These are phyloP conservation scores for Leptosphaerulina australis DNA, from an alignment of 2,329 filamentous ascomycete species.

Conservation along the genomic window DNA sequence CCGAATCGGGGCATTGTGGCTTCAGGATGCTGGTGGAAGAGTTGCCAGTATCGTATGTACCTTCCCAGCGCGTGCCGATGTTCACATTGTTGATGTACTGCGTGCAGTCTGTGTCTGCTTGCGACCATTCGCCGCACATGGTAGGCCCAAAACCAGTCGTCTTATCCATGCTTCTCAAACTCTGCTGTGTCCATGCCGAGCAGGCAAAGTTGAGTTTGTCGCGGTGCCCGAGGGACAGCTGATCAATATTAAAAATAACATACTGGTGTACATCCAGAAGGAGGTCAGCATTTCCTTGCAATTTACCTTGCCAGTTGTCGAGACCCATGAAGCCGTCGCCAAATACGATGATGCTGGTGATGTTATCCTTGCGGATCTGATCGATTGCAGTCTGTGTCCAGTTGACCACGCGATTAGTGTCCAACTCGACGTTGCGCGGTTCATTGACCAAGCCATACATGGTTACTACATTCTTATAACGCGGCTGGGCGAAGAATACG, in stretches of 20 bases:
- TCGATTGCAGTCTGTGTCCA: slow-evolving; percentile 81
- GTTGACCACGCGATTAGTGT: slow-evolving; percentile 68
- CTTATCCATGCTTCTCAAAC: slow-evolving; percentile 72
- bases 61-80: slow-evolving; percentile 88
- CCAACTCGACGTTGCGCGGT: slow-evolving; percentile 77
- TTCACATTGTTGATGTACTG: slow-evolving; percentile 86
- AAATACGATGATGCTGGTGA: slow-evolving; percentile 76
- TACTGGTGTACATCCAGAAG: slow-evolving; percentile 98
- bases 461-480: slow-evolving; percentile 88
- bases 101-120: slow-evolving; percentile 96
- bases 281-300: slow-evolving; percentile 73
- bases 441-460: slow-evolving; percentile 97
- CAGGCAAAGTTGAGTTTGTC: slow-evolving; percentile 89
- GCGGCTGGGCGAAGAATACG: slow-evolving; percentile 88
- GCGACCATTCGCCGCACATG: slow-evolving; percentile 94
- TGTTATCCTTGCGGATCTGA: slow-evolving; percentile 76
- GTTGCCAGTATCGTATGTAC: slow-evolving; percentile 76
- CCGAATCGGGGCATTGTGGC: slow-evolving; percentile 73
- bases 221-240: slow-evolving; percentile 80
- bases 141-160: slow-evolving; percentile 87
- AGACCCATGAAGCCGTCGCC: slow-evolving; percentile 95
- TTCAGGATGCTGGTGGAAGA: slow-evolving; percentile 65
- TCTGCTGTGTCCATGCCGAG: slow-evolving; percentile 82
- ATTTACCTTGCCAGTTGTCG: slow-evolving; percentile 84
- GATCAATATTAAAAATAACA: slow-evolving; percentile 92